phyloP scores from a whole-genome alignment of 371 early-diverging fungal species.

The Lichtheimia ramosa region DNA sequence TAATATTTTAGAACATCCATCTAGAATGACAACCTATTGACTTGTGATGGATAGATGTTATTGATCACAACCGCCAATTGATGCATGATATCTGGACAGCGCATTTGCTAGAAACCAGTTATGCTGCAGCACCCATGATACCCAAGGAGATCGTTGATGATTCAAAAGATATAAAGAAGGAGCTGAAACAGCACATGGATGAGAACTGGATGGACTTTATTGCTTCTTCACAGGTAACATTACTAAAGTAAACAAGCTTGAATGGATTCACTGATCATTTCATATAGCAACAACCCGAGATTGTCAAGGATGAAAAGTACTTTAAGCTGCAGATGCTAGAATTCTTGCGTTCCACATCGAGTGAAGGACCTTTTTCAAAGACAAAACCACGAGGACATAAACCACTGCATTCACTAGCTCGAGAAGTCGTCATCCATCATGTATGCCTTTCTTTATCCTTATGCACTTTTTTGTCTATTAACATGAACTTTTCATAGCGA shows the following conservation, averaged over 20 bases:
- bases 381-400: not conserved
- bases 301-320: not conserved
- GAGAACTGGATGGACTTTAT: not conserved
- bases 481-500: not conserved
- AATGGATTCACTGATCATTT: not conserved
- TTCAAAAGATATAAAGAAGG: not conserved
- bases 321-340: not conserved
- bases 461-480: not conserved
- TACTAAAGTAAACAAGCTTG: not conserved
- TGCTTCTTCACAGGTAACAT: not conserved
- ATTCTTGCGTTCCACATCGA: not conserved
- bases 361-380: not conserved
- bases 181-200: not conserved
- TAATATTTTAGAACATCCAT: not conserved
- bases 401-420: not conserved
- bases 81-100: constrained; percentile 3
- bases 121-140: not conserved
- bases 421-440: not conserved
- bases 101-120: not conserved
- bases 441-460: not conserved
- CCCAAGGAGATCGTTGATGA: not conserved
- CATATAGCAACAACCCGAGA: not conserved
- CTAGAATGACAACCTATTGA: not conserved
- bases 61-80: constrained; percentile 3
- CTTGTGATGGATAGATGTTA: not conserved